phyloP scores from a whole-genome alignment of 83 land plant genomes.

The Picea mariana region DNA sequence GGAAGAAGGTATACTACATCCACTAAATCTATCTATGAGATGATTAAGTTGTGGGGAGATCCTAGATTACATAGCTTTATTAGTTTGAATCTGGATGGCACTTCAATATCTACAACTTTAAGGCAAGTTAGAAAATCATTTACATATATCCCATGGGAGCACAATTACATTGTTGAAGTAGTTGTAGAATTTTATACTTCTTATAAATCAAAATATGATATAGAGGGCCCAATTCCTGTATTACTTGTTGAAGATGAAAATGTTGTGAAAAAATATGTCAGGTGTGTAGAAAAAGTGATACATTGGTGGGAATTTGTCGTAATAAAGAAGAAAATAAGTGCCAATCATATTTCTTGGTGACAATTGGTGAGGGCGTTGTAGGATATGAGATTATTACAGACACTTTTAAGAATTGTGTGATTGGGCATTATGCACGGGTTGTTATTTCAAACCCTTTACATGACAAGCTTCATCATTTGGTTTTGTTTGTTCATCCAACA shows the following conservation, averaged over 20 bases:
- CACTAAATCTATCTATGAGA: too few relatives aligned
- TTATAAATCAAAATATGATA: neutral
- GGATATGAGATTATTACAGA: neutral
- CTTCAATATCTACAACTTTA: neutral
- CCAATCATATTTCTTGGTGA: neutral
- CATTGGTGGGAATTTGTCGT: neutral
- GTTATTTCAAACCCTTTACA: too few relatives aligned
- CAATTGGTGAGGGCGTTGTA: neutral
- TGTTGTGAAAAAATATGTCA: neutral
- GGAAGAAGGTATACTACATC: too few relatives aligned
- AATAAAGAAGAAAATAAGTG: neutral
- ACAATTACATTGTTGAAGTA: neutral
- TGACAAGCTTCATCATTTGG: too few relatives aligned
- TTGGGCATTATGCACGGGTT: neutral
- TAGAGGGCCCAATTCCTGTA: too few relatives aligned
- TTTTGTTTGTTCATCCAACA: too few relatives aligned
- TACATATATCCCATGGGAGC: too few relatives aligned
- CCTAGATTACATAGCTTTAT: neutral
- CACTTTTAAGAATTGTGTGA: neutral
- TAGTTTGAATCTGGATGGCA: neutral
- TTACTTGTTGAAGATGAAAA: neutral
- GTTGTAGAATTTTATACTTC: neutral
- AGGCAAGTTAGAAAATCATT: neutral
- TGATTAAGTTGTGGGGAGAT: too few relatives aligned
- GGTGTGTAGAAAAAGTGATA: neutral